Percentiles rank a stretch among this genome's conserved stretches.
Conservation (phyloP, 2,329 filamentous ascomycete species). For the Kalaharituber pfeilii region DNA sequence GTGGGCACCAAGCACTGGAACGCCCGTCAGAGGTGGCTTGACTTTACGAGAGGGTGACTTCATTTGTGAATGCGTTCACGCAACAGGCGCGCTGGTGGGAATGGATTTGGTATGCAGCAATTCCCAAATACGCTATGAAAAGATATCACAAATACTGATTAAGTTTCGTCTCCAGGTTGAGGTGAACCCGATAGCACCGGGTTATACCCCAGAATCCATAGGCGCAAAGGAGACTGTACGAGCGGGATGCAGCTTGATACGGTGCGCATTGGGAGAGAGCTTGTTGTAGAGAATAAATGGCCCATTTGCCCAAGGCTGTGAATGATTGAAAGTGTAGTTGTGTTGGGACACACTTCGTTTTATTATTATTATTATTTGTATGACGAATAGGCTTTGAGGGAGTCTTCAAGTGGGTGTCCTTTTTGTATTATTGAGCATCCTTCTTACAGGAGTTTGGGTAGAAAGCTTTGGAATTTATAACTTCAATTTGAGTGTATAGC, state of each 20-base stretch:
- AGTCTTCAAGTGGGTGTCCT: not conserved
- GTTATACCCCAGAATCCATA: constrained; percentile 24
- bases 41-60: constrained; percentile 92
- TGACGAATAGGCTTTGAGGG: not conserved
- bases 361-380: not conserved
- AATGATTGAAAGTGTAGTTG: no score
- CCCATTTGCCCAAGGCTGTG: no score
- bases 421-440: no score
- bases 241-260: constrained; percentile 75
- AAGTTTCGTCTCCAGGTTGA: constrained; percentile 15
- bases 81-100: constrained; percentile 59
- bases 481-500: no score
- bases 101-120: constrained; percentile 71
- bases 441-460: no score
- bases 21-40: constrained; percentile 79
- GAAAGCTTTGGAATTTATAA: no score
- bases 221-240: constrained; percentile 74
- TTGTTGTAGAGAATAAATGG: constrained; percentile 42
- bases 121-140: constrained; percentile 60
- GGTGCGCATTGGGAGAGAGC: constrained; percentile 83
- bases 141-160: constrained; percentile 37
- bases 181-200: constrained; percentile 26
- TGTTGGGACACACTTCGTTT: not conserved
- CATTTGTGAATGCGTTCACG: constrained; percentile 75
- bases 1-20: constrained; percentile 92